phyloP scores from a whole-genome alignment of 495 filamentous ascomycete species.

The Xylaria longipes region DNA sequence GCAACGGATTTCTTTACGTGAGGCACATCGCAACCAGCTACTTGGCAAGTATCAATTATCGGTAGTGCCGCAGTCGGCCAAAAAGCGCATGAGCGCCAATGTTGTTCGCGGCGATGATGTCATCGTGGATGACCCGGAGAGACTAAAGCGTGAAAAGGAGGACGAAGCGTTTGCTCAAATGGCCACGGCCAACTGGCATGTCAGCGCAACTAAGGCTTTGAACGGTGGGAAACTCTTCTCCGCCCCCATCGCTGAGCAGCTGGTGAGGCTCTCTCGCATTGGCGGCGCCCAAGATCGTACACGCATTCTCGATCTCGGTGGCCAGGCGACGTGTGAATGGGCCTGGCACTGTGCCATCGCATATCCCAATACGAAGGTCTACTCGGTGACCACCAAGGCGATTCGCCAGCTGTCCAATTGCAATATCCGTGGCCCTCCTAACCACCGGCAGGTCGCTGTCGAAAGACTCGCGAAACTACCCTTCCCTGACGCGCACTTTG shows the following conservation, averaged over 20 bases:
- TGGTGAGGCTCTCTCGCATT: conserved; percentile 58
- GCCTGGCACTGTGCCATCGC: conserved; percentile 89
- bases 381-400: conserved; percentile 78
- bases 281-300: conserved; percentile 57
- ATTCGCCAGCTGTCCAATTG: conserved; percentile 68
- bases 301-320: conserved; percentile 87
- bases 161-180: conserved; percentile 79
- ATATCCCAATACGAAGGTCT: conserved; percentile 82
- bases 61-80: conserved; percentile 60
- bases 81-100: conserved; percentile 64
- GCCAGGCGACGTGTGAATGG: conserved; percentile 87
- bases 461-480: conserved; percentile 78
- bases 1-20: conserved; percentile 69
- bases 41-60: conserved; percentile 76
- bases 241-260: conserved; percentile 70
- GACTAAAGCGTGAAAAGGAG: conserved; percentile 76
- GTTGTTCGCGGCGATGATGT: conserved; percentile 63
- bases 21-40: conserved; percentile 72
- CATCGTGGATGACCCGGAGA: conserved; percentile 60
- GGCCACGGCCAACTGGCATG: conserved; percentile 75
- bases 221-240: conserved; percentile 83
- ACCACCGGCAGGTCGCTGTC: conserved; percentile 83
- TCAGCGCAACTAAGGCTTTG: conserved; percentile 76
- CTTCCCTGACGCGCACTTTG: conserved; percentile 87
- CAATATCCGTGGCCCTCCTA: conserved; percentile 79